Percentiles rank a stretch among this genome's conserved stretches.
These are phyloP conservation scores for Grifola frondosa DNA, from an alignment of 1,284 basidiomycete genomes.

Conservation along the genomic window DNA sequence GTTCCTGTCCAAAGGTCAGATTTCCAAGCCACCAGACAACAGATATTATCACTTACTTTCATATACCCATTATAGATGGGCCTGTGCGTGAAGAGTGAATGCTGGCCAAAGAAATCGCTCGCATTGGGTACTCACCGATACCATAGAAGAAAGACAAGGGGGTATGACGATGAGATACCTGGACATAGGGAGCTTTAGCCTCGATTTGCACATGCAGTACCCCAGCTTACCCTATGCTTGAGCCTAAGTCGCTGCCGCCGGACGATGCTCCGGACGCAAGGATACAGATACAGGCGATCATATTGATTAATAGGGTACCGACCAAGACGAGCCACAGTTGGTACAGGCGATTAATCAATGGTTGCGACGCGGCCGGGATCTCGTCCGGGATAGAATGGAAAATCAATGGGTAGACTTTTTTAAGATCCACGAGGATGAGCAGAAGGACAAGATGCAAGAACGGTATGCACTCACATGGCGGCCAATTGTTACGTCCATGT, in stretches of 20 bases:
- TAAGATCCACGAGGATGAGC: constrained; percentile 4
- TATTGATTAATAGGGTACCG: constrained; percentile 82
- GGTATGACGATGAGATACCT: constrained; percentile 86
- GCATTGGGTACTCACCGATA: constrained; percentile 58
- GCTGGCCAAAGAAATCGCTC: constrained; percentile 1
- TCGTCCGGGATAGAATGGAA: constrained; percentile 91
- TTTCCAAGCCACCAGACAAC: constrained; percentile 1
- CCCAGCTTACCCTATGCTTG: constrained; percentile 69
- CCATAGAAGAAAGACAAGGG: constrained; percentile 88
- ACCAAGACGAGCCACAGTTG: constrained; percentile 85
- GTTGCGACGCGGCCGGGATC: constrained; percentile 80
- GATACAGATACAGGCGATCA: constrained; percentile 88
- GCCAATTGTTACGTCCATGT: constrained; percentile 89
- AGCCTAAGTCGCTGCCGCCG: constrained; percentile 80
- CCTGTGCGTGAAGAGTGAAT: constrained; percentile 38
- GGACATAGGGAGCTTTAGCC: constrained; percentile 3
- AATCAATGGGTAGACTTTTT: constrained; percentile 92
- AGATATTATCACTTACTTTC: constrained; percentile 61
- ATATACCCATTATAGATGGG: constrained; percentile 97
- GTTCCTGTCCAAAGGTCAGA: constrained; percentile 53
- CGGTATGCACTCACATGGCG: constrained; percentile 60
- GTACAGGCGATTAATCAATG: constrained; percentile 83
- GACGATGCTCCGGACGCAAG: constrained; percentile 75
- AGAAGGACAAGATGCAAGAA: constrained; percentile 5
- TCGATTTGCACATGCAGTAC: constrained; percentile 2